These are phyloP conservation scores for Hagleromyces aurorensis DNA, from an alignment of 805 yeast species.

Conservation along the genomic window DNA sequence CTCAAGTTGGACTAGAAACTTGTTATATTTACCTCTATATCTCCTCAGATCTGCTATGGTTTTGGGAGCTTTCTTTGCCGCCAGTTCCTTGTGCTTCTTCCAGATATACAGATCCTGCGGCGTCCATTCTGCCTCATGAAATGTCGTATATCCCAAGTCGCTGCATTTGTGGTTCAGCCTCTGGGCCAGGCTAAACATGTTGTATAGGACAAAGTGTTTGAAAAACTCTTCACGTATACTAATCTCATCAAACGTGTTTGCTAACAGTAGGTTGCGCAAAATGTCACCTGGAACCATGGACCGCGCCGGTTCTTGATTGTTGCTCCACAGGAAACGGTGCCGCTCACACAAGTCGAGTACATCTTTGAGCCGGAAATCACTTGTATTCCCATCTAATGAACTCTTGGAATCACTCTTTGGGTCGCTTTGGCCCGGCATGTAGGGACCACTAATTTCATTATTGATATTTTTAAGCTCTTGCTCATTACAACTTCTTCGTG, in stretches of 20 bases:
- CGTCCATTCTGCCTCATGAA: slow-evolving; percentile 4
- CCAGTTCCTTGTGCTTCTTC: slow-evolving; percentile 8
- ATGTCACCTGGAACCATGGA: slow-evolving; percentile 26
- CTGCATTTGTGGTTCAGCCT: slow-evolving; percentile 3
- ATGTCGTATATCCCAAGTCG: neutral
- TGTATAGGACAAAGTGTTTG: slow-evolving; percentile 16
- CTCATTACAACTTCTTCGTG: slow-evolving; percentile 2
- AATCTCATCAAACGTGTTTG: slow-evolving; percentile 6
- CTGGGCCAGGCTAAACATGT: slow-evolving; percentile 11
- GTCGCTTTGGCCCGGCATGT: too few relatives aligned
- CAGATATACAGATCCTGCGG: slow-evolving; percentile 21
- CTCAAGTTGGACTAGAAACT: slow-evolving; percentile 13
- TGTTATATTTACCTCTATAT: slow-evolving; percentile 13
- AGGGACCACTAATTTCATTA: too few relatives aligned
- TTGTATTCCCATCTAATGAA: neutral
- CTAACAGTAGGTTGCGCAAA: slow-evolving; percentile 15
- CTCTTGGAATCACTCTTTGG: too few relatives aligned
- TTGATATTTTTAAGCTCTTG: too few relatives aligned
- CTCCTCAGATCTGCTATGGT: slow-evolving; percentile 9
- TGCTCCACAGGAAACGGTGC: slow-evolving; percentile 13
- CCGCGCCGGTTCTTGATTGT: neutral
- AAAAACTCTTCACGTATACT: slow-evolving; percentile 19
- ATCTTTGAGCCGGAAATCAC: slow-evolving; percentile 1
- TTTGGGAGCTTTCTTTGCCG: slow-evolving; percentile 5
- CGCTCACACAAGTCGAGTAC: slow-evolving; percentile 5